A percentile compares a stretch with the other conserved stretches of the same genome.
Conservation (phyloP, 2,329 filamentous ascomycete genomes). For the Knufia fluminis region DNA sequence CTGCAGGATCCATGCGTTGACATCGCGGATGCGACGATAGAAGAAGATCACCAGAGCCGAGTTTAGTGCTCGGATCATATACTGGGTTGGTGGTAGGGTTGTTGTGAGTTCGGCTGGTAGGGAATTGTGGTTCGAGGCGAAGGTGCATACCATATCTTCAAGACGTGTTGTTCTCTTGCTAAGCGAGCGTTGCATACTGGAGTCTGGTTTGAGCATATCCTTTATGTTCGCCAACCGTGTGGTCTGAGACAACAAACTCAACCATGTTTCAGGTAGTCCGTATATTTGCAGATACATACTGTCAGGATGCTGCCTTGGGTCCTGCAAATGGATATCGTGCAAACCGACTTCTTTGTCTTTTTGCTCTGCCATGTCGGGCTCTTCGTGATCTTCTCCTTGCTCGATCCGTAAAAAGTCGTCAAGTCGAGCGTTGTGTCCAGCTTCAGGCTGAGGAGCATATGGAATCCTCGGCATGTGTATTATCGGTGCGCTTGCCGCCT, state of each 20-base stretch:
- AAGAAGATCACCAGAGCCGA: constrained; percentile 35
- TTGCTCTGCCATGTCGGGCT: constrained; percentile 31
- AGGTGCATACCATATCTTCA: constrained; percentile 30
- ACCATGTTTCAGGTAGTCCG: constrained; percentile 36
- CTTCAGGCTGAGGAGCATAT: constrained; percentile 20
- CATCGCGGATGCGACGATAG: constrained; percentile 33
- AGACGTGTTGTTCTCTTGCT: constrained; percentile 25
- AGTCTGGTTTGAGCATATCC: constrained; percentile 23
- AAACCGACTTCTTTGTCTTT: constrained; percentile 28
- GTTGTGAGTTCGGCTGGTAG: constrained; percentile 6
- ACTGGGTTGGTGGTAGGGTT: constrained; percentile 19
- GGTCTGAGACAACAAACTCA: constrained; percentile 37
- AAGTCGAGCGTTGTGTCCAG: constrained; percentile 25
- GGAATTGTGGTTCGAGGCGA: constrained; percentile 15
- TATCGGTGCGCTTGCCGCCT: constrained; percentile 18
- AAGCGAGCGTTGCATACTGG: constrained; percentile 25
- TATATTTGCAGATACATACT: constrained; percentile 35
- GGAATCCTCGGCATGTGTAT: not conserved
- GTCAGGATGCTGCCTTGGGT: constrained; percentile 27
- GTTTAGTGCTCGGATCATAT: constrained; percentile 34
- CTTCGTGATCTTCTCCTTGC: constrained; percentile 28
- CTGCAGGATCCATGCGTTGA: constrained; percentile 32
- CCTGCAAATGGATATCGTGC: constrained; percentile 34
- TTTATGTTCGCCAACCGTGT: constrained; percentile 34
- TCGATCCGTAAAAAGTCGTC: constrained; percentile 35